Evolutionary conservation across 1,284 basidiomycete species (phyloP).

Genomic region (Hymenochaete sp.): DNA sequence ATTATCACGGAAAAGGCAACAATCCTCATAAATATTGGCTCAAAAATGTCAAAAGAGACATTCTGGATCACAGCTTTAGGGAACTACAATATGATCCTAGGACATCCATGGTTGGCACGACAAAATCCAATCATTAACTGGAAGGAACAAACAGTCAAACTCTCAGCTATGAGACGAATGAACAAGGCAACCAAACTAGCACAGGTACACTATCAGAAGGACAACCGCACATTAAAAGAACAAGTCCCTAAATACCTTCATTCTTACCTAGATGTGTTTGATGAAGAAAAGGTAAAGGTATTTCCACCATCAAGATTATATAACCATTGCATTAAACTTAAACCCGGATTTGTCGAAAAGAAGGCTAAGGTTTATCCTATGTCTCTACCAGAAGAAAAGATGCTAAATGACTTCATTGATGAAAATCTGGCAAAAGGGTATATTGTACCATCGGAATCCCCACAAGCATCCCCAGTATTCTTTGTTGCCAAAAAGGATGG

Average conservation of each 20-base stretch:
- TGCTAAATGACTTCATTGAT: background rate
- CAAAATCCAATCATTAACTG: constrained; percentile 5
- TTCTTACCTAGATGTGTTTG: constrained; percentile 2
- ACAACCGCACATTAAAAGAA: too few relatives aligned
- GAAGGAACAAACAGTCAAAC: background rate
- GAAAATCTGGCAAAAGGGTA: background rate
- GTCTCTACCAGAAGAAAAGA: background rate
- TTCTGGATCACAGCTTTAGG: too few relatives aligned
- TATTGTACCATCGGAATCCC: constrained; percentile 27
- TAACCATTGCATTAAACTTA: constrained; percentile 1
- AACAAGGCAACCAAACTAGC: too few relatives aligned
- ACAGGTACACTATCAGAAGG: too few relatives aligned
- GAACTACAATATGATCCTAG: constrained; percentile 1
- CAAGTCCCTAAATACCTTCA: too few relatives aligned
- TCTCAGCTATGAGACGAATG: too few relatives aligned
- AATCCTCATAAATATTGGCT: too few relatives aligned
- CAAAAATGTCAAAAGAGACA: too few relatives aligned
- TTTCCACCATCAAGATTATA: background rate
- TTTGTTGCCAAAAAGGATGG: constrained; percentile 33
- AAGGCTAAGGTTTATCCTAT: background rate
- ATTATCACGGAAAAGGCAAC: too few relatives aligned
- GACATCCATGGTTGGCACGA: background rate
- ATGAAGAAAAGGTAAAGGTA: background rate
- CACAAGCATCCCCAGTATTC: constrained; percentile 23
- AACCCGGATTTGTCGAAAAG: background rate